phyloP scores from a whole-genome alignment of 164 flowering plant genomes.

The Piper longum region DNA sequence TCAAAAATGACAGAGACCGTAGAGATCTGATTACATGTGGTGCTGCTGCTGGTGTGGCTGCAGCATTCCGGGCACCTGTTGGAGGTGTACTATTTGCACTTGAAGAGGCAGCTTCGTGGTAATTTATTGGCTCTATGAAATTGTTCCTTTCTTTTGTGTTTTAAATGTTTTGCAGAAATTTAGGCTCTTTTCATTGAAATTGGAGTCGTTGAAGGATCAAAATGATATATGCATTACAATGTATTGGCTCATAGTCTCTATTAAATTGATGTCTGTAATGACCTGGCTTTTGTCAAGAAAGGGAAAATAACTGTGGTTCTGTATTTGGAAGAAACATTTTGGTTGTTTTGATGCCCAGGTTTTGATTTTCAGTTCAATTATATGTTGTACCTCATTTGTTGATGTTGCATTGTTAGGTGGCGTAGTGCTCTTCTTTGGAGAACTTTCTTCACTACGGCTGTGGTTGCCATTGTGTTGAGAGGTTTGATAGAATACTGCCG shows the following conservation, averaged over 20 bases:
- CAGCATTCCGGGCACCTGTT: conserved; percentile 94
- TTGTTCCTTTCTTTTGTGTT: background rate
- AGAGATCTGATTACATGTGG: conserved; percentile 92
- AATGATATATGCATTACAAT: background rate
- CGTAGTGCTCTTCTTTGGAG: conserved; percentile 97
- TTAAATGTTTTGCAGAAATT: no score
- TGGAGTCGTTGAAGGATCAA: background rate
- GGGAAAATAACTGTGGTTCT: background rate
- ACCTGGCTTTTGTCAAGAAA: background rate
- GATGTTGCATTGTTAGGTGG: conserved; percentile 46
- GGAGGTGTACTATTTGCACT: conserved; percentile 93
- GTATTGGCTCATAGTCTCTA: background rate
- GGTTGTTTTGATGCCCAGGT: no score
- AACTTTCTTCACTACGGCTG: conserved; percentile 88
- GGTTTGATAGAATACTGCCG: conserved; percentile 52
- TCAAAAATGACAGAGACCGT: conserved; percentile 87
- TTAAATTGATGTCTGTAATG: background rate
- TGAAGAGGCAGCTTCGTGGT: conserved; percentile 97
- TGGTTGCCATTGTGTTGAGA: conserved; percentile 69
- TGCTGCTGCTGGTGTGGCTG: conserved; percentile 95
- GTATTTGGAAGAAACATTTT: no score
- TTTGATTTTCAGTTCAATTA: background rate
- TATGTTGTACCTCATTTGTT: background rate
- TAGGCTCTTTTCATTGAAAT: background rate
- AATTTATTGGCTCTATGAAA: background rate